phyloP scores from a whole-genome alignment of 2,329 filamentous ascomycete genomes.

The Nakataea oryzae region DNA sequence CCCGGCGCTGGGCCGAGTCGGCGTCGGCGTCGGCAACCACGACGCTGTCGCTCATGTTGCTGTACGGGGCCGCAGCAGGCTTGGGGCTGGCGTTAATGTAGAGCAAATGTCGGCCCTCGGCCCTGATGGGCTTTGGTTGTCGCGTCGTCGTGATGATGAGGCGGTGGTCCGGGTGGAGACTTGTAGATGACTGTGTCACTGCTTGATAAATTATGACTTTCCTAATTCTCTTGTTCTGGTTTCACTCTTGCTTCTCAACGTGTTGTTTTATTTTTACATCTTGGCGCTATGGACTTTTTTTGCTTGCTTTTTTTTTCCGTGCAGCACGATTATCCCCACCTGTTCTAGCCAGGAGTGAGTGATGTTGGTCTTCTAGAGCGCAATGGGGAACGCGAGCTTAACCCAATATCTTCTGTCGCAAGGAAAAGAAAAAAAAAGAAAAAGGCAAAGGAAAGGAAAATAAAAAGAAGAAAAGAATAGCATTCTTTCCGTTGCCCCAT shows the following conservation, averaged over 20 bases:
- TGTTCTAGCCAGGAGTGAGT: not conserved
- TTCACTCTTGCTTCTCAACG: not conserved
- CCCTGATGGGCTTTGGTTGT: not conserved
- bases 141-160: not conserved
- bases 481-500: no score
- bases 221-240: not conserved
- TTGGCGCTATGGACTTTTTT: not conserved
- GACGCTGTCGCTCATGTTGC: not conserved
- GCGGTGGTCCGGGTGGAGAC: not conserved
- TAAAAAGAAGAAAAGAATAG: no score
- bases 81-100: not conserved
- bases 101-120: constrained; percentile 1
- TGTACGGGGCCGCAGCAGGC: constrained; percentile 1
- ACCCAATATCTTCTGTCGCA: no score
- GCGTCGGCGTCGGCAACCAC: constrained; percentile 8
- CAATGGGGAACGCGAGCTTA: no score
- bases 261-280: not conserved
- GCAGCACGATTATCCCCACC: not conserved
- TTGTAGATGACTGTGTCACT: not conserved
- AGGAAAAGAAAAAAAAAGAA: no score
- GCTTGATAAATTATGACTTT: not conserved
- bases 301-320: not conserved
- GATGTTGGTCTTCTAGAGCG: no score
- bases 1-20: constrained; percentile 10
- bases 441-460: no score